Conservation (phyloP, 495 filamentous ascomycete species). For the Gamarada debralockiae region DNA sequence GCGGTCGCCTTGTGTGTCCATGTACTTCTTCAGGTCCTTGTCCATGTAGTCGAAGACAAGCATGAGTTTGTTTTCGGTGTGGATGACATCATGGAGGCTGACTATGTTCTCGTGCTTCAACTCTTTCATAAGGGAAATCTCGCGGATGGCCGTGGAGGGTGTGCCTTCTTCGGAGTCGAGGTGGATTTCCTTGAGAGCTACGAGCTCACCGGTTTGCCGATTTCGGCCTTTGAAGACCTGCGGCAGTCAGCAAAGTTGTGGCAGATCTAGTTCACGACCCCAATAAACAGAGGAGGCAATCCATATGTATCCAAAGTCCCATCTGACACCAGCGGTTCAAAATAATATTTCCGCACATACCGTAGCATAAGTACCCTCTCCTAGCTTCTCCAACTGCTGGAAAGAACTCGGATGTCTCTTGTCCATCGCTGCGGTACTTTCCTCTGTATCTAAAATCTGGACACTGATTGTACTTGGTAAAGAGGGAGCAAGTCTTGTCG, state of each 20-base stretch:
- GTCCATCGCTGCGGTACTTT: constrained; percentile 20
- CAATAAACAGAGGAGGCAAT: neutral
- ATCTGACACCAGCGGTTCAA: neutral
- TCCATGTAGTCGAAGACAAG: constrained; percentile 99
- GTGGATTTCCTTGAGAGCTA: constrained; percentile 98
- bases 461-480: constrained; percentile 26
- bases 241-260: constrained; percentile 11
- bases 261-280: neutral
- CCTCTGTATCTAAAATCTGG: constrained; percentile 19
- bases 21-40: constrained; percentile 98
- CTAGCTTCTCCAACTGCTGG: constrained; percentile 98
- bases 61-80: constrained; percentile 99
- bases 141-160: constrained; percentile 95
- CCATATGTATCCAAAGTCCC: neutral
- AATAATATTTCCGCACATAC: constrained; percentile 45
- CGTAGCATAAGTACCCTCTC: constrained; percentile 98
- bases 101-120: constrained; percentile 98
- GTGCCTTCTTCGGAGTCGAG: constrained; percentile 98
- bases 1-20: constrained; percentile 84
- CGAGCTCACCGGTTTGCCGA: constrained; percentile 90
- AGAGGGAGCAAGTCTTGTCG: constrained; percentile 6
- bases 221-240: constrained; percentile 99
- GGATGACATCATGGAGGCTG: constrained; percentile 95
- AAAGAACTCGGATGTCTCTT: constrained; percentile 91
- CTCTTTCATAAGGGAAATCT: constrained; percentile 99